Conservation (phyloP, 345 rosid genomes). For the Eucalyptus fibrosa region DNA sequence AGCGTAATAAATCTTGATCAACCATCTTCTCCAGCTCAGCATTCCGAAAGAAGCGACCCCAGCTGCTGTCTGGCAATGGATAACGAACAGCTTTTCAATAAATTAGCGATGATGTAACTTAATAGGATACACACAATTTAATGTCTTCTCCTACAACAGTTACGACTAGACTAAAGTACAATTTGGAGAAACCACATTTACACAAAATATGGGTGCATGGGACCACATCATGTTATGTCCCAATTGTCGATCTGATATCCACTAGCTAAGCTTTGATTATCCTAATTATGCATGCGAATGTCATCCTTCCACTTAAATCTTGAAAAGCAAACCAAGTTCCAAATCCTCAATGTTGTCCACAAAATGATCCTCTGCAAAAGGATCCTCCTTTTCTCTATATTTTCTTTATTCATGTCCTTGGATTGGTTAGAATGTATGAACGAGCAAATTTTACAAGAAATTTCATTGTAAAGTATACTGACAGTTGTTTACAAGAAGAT, state of each 20-base stretch:
- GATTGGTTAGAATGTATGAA: neutral
- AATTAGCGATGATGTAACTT: neutral
- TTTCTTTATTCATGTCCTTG: neutral
- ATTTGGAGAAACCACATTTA: neutral
- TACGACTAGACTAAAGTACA: neutral
- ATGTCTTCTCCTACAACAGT: neutral
- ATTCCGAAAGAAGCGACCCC: conserved; percentile 90
- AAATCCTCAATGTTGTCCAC: neutral
- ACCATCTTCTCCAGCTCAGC: conserved; percentile 93
- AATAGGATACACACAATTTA: neutral
- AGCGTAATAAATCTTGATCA: conserved; percentile 86
- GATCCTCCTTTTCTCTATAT: neutral
- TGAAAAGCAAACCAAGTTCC: neutral
- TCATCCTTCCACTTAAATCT: neutral
- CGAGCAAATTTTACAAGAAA: neutral
- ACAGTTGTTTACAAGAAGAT: neutral
- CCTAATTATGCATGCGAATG: neutral
- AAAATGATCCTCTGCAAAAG: neutral
- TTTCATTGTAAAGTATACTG: neutral
- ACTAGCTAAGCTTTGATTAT: neutral
- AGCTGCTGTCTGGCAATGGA: conserved; percentile 62
- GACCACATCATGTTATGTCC: neutral
- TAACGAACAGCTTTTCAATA: neutral
- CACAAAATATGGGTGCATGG: neutral
- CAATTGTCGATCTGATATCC: neutral